Evolutionary conservation across 768 basidiomycete species (phyloP).

Genomic region (Kwoniella mangroviensis): DNA sequence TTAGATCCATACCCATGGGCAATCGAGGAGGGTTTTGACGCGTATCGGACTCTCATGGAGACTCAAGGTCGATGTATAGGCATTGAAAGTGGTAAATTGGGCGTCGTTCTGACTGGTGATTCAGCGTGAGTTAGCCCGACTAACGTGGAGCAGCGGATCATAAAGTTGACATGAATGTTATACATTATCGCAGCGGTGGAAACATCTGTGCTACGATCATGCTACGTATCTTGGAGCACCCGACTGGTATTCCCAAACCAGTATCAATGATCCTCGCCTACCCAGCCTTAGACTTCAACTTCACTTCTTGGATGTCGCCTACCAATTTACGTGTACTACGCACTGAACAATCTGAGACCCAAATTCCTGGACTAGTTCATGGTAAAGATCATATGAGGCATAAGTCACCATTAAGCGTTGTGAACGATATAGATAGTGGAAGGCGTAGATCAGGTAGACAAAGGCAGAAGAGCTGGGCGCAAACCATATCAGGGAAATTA

Average conservation of each 20-base stretch:
- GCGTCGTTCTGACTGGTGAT: constrained; percentile 83
- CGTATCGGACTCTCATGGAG: constrained; percentile 78
- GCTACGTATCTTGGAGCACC: constrained; percentile 77
- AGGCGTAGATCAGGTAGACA: constrained; percentile 37
- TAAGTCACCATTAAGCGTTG: constrained; percentile 88
- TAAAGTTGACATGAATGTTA: background rate
- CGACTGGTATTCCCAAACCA: constrained; percentile 69
- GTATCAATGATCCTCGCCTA: constrained; percentile 85
- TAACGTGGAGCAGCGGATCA: background rate
- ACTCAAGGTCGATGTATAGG: constrained; percentile 80
- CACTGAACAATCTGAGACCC: constrained; percentile 82
- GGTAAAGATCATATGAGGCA: constrained; percentile 88
- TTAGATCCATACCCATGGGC: constrained; percentile 96
- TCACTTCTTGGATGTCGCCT: constrained; percentile 83
- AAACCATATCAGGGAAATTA: constrained; percentile 44
- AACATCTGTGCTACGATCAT: constrained; percentile 83
- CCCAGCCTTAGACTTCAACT: constrained; percentile 94
- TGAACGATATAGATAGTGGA: constrained; percentile 67
- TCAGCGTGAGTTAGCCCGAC: constrained; percentile 71
- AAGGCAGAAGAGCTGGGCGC: constrained; percentile 62
- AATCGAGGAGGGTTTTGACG: constrained; percentile 91
- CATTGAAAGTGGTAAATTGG: constrained; percentile 80
- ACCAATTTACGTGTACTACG: constrained; percentile 80
- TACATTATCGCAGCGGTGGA: constrained; percentile 68
- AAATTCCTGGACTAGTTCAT: constrained; percentile 73